Conservation (phyloP, 352 stramenopile genomes). For the Globisporangium heterothallicum region DNA sequence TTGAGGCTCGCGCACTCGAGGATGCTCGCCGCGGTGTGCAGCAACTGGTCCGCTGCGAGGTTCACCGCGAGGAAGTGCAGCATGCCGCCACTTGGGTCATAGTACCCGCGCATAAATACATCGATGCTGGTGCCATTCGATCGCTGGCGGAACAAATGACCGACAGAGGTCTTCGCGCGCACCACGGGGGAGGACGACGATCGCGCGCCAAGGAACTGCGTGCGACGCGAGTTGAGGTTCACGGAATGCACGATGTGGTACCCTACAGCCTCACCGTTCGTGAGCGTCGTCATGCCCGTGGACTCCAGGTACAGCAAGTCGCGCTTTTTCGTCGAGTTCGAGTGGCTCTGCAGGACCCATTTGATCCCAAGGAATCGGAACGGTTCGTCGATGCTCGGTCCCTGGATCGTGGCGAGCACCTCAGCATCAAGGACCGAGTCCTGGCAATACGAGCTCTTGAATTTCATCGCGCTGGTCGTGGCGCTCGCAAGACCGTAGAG, state of each 20-base stretch:
- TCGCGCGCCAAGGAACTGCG: slow-evolving; percentile 41
- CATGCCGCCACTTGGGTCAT: slow-evolving; percentile 38
- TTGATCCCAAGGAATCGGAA: slow-evolving; percentile 62
- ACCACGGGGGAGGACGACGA: slow-evolving; percentile 1
- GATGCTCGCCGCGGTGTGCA: slow-evolving; percentile 31
- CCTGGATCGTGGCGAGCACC: slow-evolving; percentile 43
- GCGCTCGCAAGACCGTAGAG: slow-evolving; percentile 52
- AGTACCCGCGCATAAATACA: slow-evolving; percentile 21
- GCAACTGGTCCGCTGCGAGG: slow-evolving; percentile 40
- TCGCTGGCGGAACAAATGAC: slow-evolving; percentile 15
- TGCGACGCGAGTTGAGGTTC: slow-evolving; percentile 32
- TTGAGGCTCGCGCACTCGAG: slow-evolving; percentile 65
- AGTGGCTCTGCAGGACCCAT: slow-evolving; percentile 51
- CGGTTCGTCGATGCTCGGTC: slow-evolving; percentile 33
- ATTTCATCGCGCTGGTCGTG: slow-evolving; percentile 51
- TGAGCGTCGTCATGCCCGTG: slow-evolving; percentile 44
- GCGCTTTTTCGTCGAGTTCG: slow-evolving; percentile 50
- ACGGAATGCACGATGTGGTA: slow-evolving; percentile 64
- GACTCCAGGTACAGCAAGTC: slow-evolving; percentile 68
- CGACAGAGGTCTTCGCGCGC: slow-evolving; percentile 15
- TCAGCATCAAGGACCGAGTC: slow-evolving; percentile 15
- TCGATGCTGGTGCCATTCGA: not conserved
- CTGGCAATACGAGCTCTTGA: slow-evolving; percentile 30
- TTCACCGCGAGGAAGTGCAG: slow-evolving; percentile 40
- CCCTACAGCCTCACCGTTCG: slow-evolving; percentile 44